phyloP scores from a whole-genome alignment of 1,139 yeast species.

The Yamadazyma aaseri region DNA sequence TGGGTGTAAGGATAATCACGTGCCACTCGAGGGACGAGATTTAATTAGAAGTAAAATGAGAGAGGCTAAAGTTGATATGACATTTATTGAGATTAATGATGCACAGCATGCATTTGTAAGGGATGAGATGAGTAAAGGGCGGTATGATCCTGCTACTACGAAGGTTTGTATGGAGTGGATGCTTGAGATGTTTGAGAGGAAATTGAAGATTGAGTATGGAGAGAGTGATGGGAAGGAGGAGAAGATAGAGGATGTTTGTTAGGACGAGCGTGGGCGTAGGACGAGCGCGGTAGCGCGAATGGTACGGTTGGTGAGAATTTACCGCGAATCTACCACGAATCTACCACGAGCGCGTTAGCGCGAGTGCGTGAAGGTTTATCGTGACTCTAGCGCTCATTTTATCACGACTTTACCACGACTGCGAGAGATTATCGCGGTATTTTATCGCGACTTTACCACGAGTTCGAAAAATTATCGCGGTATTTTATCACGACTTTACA shows the following conservation, averaged over 20 bases:
- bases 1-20: constrained; percentile 80
- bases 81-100: constrained; percentile 72
- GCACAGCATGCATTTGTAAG: constrained; percentile 82
- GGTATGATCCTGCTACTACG: constrained; percentile 77
- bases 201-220: constrained; percentile 66
- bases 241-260: constrained; percentile 66
- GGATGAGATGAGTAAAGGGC: constrained; percentile 74
- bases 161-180: constrained; percentile 65
- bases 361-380: too few species aligned
- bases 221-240: constrained; percentile 50
- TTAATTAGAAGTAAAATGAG: constrained; percentile 64
- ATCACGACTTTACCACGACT: too few species aligned
- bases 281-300: too few species aligned
- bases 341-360: too few species aligned
- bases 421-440: too few species aligned
- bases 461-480: too few species aligned
- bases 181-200: constrained; percentile 68
- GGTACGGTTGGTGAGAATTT: too few species aligned
- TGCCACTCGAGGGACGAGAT: constrained; percentile 76
- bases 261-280: constrained; percentile 6
- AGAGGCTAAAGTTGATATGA: constrained; percentile 57
- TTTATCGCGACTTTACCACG: too few species aligned
- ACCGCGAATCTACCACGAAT: too few species aligned
- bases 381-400: too few species aligned
- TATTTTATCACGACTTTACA: too few species aligned